Conservation (phyloP, 257 asterid species). For the Lantana camara region DNA sequence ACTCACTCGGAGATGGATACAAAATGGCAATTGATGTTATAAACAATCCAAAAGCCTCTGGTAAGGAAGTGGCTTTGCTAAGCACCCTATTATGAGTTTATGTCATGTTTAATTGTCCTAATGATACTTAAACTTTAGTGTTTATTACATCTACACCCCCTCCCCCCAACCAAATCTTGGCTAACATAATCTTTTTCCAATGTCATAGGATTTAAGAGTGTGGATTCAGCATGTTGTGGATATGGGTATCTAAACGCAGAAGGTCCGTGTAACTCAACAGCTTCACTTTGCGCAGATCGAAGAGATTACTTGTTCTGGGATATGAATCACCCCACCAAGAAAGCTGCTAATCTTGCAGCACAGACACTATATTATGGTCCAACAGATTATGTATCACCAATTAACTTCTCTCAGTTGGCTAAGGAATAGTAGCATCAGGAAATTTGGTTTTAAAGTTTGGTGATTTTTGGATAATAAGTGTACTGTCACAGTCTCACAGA, state of each 20-base stretch:
- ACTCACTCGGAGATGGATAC: constrained; percentile 69
- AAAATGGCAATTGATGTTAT: constrained; percentile 60
- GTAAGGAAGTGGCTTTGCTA: no score
- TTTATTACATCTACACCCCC: no score
- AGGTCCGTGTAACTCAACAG: constrained; percentile 41
- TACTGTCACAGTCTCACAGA: neutral
- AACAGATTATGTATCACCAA: constrained; percentile 40
- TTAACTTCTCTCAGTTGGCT: constrained; percentile 46
- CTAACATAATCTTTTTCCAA: neutral
- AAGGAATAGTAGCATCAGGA: constrained; percentile 25
- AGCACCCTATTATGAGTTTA: no score
- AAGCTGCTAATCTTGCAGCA: constrained; percentile 56
- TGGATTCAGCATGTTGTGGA: constrained; percentile 75
- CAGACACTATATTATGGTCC: constrained; percentile 47
- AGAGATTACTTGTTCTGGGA: constrained; percentile 60
- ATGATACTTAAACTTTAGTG: no score
- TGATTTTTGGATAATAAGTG: constrained; percentile 4
- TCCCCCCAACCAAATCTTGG: constrained; percentile 39
- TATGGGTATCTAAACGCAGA: constrained; percentile 45
- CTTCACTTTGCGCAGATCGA: constrained; percentile 49
- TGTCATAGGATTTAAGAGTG: constrained; percentile 48
- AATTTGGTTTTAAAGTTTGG: neutral
- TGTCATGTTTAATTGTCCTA: no score
- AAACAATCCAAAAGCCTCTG: constrained; percentile 46
- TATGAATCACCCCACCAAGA: constrained; percentile 56